These are phyloP conservation scores for Tubosaeta sp. DNA, from an alignment of 768 basidiomycete species.

Conservation along the genomic window DNA sequence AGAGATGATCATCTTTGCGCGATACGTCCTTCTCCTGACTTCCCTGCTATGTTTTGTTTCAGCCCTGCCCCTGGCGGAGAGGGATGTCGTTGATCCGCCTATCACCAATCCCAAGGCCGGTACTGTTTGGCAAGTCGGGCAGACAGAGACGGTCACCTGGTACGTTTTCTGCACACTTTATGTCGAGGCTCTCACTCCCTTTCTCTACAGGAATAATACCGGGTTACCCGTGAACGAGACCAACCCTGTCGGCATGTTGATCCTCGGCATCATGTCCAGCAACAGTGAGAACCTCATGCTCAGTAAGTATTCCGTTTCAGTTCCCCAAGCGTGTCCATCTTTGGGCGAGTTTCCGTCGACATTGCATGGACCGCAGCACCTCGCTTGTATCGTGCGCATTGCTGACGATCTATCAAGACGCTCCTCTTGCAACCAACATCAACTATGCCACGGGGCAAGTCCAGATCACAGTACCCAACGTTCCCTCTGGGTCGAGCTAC, in stretches of 20 bases:
- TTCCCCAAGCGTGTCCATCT: not conserved
- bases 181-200: conserved; percentile 31
- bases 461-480: conserved; percentile 34
- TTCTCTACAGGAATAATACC: conserved; percentile 20
- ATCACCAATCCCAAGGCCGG: conserved; percentile 39
- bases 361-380: not conserved
- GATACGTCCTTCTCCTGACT: conserved; percentile 20
- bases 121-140: conserved; percentile 43
- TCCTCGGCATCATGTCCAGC: conserved; percentile 23
- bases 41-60: conserved; percentile 16
- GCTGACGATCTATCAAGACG: conserved; percentile 20
- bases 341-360: not conserved
- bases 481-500: conserved; percentile 29
- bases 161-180: conserved; percentile 13
- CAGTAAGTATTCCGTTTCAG: conserved; percentile 13
- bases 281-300: conserved; percentile 32
- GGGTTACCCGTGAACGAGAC: conserved; percentile 26
- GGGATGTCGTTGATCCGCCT: conserved; percentile 48
- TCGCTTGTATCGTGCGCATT: not conserved
- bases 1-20: conserved; percentile 24
- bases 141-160: conserved; percentile 49
- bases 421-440: conserved; percentile 34
- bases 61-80: conserved; percentile 31
- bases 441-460: conserved; percentile 29
- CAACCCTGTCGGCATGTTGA: conserved; percentile 30